Evolutionary conservation across 441 rosid species (phyloP).

Genomic region (Iberis amara): DNA sequence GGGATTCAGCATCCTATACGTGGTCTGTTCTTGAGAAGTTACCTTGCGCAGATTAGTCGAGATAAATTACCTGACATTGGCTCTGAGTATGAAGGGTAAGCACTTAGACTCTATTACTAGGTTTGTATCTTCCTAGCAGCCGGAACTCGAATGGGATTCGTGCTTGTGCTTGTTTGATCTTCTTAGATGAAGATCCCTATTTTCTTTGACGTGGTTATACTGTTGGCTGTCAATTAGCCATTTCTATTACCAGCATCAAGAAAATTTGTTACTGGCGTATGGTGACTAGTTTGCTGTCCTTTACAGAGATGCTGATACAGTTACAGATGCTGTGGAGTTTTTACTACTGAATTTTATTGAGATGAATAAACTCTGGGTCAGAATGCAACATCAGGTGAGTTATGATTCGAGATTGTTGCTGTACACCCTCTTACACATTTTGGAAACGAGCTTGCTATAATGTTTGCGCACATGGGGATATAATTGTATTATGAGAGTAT

Average conservation of each 20-base stretch:
- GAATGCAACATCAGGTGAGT: slow-evolving; percentile 90
- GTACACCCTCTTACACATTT: slow-evolving; percentile 41
- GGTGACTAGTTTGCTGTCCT: slow-evolving; percentile 24
- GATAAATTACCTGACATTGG: slow-evolving; percentile 76
- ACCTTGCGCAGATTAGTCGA: slow-evolving; percentile 72
- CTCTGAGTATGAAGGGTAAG: slow-evolving; percentile 82
- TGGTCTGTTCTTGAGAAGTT: slow-evolving; percentile 77
- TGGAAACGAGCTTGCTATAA: slow-evolving; percentile 37
- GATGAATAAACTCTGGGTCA: slow-evolving; percentile 89
- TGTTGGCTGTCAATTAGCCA: slow-evolving; percentile 9
- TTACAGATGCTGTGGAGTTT: slow-evolving; percentile 69
- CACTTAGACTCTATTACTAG: background rate
- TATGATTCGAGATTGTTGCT: slow-evolving; percentile 41
- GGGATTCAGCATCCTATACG: slow-evolving; percentile 81
- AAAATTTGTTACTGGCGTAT: slow-evolving; percentile 7
- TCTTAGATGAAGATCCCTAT: slow-evolving; percentile 1
- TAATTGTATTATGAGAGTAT: slow-evolving; percentile 53
- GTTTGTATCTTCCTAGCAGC: slow-evolving; percentile 16
- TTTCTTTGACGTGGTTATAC: slow-evolving; percentile 7
- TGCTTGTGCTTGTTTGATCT: slow-evolving; percentile 1
- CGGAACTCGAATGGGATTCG: background rate
- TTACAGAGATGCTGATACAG: slow-evolving; percentile 70
- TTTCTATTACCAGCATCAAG: slow-evolving; percentile 2
- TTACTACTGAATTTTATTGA: slow-evolving; percentile 73
- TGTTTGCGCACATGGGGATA: slow-evolving; percentile 51